These are phyloP conservation scores for Wickerhamomyces chaumierensis DNA, from an alignment of 805 yeast genomes.

Conservation along the genomic window DNA sequence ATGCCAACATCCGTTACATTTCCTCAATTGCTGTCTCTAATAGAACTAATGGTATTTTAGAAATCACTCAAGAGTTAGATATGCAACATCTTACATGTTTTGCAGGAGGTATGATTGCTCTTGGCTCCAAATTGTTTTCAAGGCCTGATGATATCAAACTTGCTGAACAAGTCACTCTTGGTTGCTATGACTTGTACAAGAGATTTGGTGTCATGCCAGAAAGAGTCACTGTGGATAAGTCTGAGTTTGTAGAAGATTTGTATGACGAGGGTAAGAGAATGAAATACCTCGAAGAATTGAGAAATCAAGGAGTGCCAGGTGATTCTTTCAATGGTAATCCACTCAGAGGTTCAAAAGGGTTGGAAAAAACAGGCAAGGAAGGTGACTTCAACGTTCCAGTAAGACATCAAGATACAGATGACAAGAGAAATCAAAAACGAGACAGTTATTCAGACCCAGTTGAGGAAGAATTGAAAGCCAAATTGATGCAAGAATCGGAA, in stretches of 20 bases:
- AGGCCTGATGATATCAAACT: conserved; percentile 24
- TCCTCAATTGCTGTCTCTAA: conserved; percentile 16
- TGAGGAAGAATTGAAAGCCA: not conserved
- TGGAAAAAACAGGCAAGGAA: not conserved
- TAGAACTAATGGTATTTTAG: conserved; percentile 9
- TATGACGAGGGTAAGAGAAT: conserved; percentile 13
- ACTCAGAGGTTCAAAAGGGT: not conserved
- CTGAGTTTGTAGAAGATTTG: conserved; percentile 11
- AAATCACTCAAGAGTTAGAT: conserved; percentile 20
- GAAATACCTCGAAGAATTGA: not conserved
- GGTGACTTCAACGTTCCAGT: conserved; percentile 6
- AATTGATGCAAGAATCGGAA: not conserved
- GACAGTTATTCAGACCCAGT: not conserved
- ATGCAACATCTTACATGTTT: conserved; percentile 40
- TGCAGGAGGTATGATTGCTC: conserved; percentile 41
- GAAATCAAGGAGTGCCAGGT: not conserved
- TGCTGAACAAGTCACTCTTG: conserved; percentile 34
- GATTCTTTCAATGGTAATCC: not conserved
- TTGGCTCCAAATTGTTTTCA: conserved; percentile 31
- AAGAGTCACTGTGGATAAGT: conserved; percentile 20
- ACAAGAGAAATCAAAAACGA: not conserved
- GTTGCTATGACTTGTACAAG: conserved; percentile 35
- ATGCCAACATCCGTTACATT: conserved; percentile 20
- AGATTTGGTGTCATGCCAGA: conserved; percentile 35
- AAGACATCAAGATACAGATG: conserved; percentile 1